These are phyloP conservation scores for Curvularia eragrostidis DNA, from an alignment of 2,329 filamentous ascomycete species.

Conservation along the genomic window DNA sequence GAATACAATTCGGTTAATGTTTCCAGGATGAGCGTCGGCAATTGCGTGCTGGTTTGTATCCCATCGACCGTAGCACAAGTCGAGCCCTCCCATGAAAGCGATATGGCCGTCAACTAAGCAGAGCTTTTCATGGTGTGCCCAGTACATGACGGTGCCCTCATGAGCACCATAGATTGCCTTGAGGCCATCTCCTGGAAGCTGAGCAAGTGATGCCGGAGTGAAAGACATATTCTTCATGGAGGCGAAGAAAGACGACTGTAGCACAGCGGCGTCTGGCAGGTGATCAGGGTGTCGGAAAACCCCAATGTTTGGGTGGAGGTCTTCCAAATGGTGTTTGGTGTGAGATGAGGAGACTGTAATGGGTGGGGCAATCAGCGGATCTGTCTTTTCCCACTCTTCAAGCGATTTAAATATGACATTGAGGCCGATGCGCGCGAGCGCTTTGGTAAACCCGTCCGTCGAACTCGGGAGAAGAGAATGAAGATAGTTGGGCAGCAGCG, in stretches of 20 bases:
- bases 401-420: slow-evolving; percentile 55
- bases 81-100: slow-evolving; percentile 90
- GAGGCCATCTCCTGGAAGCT: slow-evolving; percentile 73
- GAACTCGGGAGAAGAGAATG: slow-evolving; percentile 53
- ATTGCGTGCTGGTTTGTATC: slow-evolving; percentile 88
- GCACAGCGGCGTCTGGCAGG: slow-evolving; percentile 72
- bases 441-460: slow-evolving; percentile 52
- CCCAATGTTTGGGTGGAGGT: slow-evolving; percentile 79
- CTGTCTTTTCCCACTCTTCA: slow-evolving; percentile 54
- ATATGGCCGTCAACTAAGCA: slow-evolving; percentile 78
- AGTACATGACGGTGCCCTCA: slow-evolving; percentile 83
- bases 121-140: slow-evolving; percentile 94
- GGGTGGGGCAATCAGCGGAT: slow-evolving; percentile 54
- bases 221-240: slow-evolving; percentile 64
- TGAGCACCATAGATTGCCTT: slow-evolving; percentile 82
- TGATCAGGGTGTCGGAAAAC: slow-evolving; percentile 94
- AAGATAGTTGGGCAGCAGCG: slow-evolving; percentile 52
- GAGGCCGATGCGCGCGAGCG: slow-evolving; percentile 51
- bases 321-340: slow-evolving; percentile 80
- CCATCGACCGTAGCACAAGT: slow-evolving; percentile 85
- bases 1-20: slow-evolving; percentile 78
- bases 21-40: slow-evolving; percentile 79
- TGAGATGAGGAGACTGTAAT: slow-evolving; percentile 69
- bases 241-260: slow-evolving; percentile 65
- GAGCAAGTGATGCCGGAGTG: slow-evolving; percentile 63